Evolutionary conservation across 2,329 filamentous ascomycete genomes (phyloP).

Genomic region (Fusarium mangiferae): DNA sequence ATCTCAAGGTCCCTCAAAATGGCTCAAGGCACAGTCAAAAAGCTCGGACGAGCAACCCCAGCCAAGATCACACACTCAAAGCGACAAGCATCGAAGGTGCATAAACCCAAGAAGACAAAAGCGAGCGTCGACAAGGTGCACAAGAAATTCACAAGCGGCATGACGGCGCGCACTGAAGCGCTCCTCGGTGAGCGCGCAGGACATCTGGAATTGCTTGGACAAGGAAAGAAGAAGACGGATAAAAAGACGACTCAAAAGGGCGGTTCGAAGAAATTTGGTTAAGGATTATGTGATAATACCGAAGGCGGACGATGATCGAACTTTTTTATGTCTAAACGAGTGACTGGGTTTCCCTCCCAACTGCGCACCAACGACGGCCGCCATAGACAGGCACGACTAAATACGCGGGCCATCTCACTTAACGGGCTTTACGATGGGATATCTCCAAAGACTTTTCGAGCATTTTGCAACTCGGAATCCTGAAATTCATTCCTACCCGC

Average conservation of each 20-base stretch:
- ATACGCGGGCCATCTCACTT: not conserved
- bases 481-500: not conserved
- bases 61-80: conserved; percentile 55
- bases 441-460: not conserved
- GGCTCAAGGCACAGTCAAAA: conserved; percentile 67
- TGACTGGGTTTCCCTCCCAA: not conserved
- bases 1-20: conserved; percentile 48
- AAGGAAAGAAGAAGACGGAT: conserved; percentile 63
- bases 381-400: not conserved
- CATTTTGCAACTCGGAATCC: not conserved
- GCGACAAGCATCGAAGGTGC: conserved; percentile 57
- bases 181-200: conserved; percentile 69
- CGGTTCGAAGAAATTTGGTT: conserved; percentile 67
- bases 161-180: conserved; percentile 65
- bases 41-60: conserved; percentile 53
- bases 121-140: conserved; percentile 62
- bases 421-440: not conserved
- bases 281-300: conserved; percentile 38
- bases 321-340: not conserved
- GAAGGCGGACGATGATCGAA: conserved; percentile 10
- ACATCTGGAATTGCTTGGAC: conserved; percentile 68
- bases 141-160: conserved; percentile 65
- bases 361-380: not conserved
- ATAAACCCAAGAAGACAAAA: conserved; percentile 61
- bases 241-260: conserved; percentile 57